Conservation (phyloP, 2,329 filamentous ascomycete genomes). For the Aspergillus fijiensis region DNA sequence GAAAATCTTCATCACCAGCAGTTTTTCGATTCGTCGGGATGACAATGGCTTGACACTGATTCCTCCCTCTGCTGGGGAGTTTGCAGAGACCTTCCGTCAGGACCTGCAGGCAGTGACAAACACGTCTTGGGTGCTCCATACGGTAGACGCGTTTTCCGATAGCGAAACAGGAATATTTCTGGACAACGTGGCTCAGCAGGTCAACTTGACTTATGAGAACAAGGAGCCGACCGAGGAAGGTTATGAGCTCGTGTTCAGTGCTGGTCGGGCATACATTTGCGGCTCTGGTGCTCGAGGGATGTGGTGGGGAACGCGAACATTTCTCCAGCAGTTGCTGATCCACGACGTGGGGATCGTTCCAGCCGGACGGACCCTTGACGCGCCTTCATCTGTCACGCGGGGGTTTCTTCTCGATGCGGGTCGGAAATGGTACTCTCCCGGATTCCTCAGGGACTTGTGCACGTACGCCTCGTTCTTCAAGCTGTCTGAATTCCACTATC, state of each 20-base stretch:
- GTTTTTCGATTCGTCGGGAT: conserved; percentile 44
- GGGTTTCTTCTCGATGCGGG: conserved; percentile 56
- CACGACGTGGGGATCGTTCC: conserved; percentile 36
- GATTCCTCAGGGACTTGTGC: conserved; percentile 58
- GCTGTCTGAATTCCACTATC: conserved; percentile 59
- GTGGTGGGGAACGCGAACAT: conserved; percentile 59
- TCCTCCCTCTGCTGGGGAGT: conserved; percentile 52
- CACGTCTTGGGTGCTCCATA: conserved; percentile 43
- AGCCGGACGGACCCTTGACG: conserved; percentile 48
- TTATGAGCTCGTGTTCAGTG: conserved; percentile 46
- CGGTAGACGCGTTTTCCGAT: conserved; percentile 36
- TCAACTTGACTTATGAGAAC: conserved; percentile 48
- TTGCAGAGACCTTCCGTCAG: conserved; percentile 48
- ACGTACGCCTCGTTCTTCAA: conserved; percentile 63
- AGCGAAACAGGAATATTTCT: conserved; percentile 46
- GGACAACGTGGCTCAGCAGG: conserved; percentile 24
- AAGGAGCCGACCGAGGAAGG: conserved; percentile 51
- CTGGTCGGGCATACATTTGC: conserved; percentile 44
- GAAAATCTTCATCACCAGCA: conserved; percentile 41
- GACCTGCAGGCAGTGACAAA: conserved; percentile 48
- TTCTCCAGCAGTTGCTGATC: conserved; percentile 53
- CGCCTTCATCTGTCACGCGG: conserved; percentile 52
- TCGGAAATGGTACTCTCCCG: conserved; percentile 56
- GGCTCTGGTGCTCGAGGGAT: conserved; percentile 57
- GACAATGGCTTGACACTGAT: conserved; percentile 52